Conservation (phyloP, 1,139 yeast genomes). For the Geotrichum citri-aurantii region DNA sequence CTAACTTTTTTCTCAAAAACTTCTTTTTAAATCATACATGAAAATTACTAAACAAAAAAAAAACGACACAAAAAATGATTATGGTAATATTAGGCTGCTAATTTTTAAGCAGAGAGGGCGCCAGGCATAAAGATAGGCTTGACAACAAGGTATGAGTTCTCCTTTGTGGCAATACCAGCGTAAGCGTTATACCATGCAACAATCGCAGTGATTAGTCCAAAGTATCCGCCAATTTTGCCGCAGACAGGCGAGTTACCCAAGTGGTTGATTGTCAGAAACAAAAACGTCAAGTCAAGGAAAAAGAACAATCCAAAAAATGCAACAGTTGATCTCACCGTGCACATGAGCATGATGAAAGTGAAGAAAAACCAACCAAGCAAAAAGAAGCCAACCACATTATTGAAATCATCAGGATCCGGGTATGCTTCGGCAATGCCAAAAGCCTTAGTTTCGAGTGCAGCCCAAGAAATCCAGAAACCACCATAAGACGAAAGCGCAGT, state of each 20-base stretch:
- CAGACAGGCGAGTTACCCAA: slow-evolving; percentile 36
- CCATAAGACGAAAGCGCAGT: slow-evolving; percentile 75
- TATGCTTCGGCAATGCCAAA: slow-evolving; percentile 71
- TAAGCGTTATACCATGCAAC: slow-evolving; percentile 83
- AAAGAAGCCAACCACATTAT: slow-evolving; percentile 66
- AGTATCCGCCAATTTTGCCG: slow-evolving; percentile 66
- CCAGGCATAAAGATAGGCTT: slow-evolving; percentile 42
- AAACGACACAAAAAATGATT: neutral
- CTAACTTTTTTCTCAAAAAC: no score
- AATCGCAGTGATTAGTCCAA: slow-evolving; percentile 69
- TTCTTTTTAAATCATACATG: neutral
- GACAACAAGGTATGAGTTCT: slow-evolving; percentile 59
- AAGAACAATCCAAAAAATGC: slow-evolving; percentile 67
- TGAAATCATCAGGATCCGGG: slow-evolving; percentile 37
- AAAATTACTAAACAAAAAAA: neutral
- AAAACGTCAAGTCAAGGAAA: slow-evolving; percentile 58
- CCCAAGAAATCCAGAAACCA: slow-evolving; percentile 79
- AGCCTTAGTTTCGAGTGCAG: slow-evolving; percentile 61
- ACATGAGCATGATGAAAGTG: slow-evolving; percentile 57
- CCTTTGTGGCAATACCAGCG: slow-evolving; percentile 64
- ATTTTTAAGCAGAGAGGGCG: slow-evolving; percentile 18
- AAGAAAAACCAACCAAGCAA: slow-evolving; percentile 74
- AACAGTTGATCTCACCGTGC: slow-evolving; percentile 77
- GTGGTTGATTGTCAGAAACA: slow-evolving; percentile 60
- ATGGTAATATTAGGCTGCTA: neutral